These are phyloP conservation scores for Acacia acuminata DNA, from an alignment of 306 rosid species.

Conservation along the genomic window DNA sequence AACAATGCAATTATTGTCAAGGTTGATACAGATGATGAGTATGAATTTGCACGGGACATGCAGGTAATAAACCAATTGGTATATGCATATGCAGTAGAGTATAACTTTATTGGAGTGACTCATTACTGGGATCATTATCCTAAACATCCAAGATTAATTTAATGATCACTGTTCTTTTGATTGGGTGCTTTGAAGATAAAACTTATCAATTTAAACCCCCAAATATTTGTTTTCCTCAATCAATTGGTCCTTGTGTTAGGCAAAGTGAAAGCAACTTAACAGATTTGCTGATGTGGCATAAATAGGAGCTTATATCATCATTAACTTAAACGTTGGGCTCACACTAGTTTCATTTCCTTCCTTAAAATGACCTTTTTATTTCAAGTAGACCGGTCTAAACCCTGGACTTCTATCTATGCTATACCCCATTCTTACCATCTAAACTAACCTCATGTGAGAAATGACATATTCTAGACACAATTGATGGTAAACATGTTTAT, in stretches of 20 bases:
- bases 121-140: background rate
- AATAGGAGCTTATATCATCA: background rate
- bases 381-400: background rate
- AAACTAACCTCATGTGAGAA: background rate
- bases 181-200: background rate
- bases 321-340: background rate
- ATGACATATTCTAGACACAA: background rate
- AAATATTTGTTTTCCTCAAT: background rate
- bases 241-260: background rate
- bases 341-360: background rate
- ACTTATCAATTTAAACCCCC: background rate
- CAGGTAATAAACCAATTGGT: conserved; percentile 58
- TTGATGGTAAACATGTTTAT: background rate
- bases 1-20: conserved; percentile 62
- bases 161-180: background rate
- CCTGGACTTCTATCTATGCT: background rate
- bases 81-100: background rate
- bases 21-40: conserved; percentile 93
- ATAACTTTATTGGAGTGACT: conserved; percentile 7
- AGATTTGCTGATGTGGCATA: background rate
- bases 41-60: conserved; percentile 87
- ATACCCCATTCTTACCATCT: background rate
- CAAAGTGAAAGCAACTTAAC: background rate
- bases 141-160: background rate
- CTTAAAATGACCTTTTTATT: background rate